Conservation (phyloP, 768 basidiomycete species). For the Crucibulum laeve region DNA sequence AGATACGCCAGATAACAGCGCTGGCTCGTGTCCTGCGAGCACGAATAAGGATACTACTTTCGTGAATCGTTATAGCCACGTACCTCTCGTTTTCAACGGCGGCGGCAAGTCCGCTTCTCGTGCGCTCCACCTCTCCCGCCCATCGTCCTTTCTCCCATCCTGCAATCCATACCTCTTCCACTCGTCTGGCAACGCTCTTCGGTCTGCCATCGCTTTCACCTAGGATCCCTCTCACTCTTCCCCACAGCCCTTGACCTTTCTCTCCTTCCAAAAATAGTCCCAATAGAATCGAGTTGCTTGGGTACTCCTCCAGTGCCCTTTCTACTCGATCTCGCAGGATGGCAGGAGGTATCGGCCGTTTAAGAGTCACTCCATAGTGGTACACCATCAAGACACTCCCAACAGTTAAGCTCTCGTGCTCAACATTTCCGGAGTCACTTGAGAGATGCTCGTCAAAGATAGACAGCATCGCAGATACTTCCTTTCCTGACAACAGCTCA, state of each 20-base stretch:
- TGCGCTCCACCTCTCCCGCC: slow-evolving; percentile 67
- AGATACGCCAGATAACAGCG: slow-evolving; percentile 67
- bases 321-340: slow-evolving; percentile 55
- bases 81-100: slow-evolving; percentile 70
- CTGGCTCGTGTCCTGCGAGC: slow-evolving; percentile 58
- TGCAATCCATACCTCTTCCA: slow-evolving; percentile 73
- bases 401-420: slow-evolving; percentile 54
- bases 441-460: slow-evolving; percentile 35
- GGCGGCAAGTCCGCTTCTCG: slow-evolving; percentile 53
- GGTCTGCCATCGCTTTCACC: slow-evolving; percentile 42
- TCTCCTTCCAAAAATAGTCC: slow-evolving; percentile 75
- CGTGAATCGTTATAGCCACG: neutral
- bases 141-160: slow-evolving; percentile 77
- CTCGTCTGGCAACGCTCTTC: slow-evolving; percentile 55
- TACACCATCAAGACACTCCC: slow-evolving; percentile 58
- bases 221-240: slow-evolving; percentile 53
- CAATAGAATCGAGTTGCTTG: slow-evolving; percentile 67
- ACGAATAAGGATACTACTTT: neutral
- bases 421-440: slow-evolving; percentile 16
- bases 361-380: slow-evolving; percentile 49
- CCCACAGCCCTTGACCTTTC: slow-evolving; percentile 77
- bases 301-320: slow-evolving; percentile 52
- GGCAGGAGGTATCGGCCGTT: slow-evolving; percentile 52
- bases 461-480: slow-evolving; percentile 31
- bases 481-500: slow-evolving; percentile 50